These are phyloP conservation scores for Erythrophleum ivorense DNA, from an alignment of 331 rosid species.

Conservation along the genomic window DNA sequence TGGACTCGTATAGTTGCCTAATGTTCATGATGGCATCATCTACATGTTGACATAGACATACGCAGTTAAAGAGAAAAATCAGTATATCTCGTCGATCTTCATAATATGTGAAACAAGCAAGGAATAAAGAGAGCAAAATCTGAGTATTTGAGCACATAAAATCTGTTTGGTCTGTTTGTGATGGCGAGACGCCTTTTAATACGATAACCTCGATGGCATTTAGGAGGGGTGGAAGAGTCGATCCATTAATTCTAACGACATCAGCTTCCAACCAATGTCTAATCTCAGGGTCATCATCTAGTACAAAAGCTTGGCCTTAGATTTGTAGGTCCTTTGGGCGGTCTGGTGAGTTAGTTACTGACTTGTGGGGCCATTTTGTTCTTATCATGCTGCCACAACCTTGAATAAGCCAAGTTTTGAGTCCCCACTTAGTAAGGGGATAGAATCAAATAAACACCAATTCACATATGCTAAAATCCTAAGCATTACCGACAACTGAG, in stretches of 20 bases:
- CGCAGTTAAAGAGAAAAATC: too few relatives aligned
- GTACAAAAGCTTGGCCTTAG: too few relatives aligned
- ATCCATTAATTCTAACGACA: slow-evolving; percentile 35
- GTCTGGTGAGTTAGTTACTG: not conserved
- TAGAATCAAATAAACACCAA: not conserved
- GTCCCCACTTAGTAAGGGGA: too few relatives aligned
- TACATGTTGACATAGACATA: not conserved
- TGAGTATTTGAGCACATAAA: slow-evolving; percentile 18
- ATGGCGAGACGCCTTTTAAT: not conserved
- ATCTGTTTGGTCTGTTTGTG: slow-evolving; percentile 42
- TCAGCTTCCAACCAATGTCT: slow-evolving; percentile 15
- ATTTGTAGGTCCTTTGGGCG: too few relatives aligned
- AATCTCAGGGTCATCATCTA: too few relatives aligned
- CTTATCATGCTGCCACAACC: not conserved
- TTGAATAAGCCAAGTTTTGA: not conserved
- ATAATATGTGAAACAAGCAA: too few relatives aligned
- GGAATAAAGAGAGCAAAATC: too few relatives aligned
- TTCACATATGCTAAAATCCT: slow-evolving; percentile 31
- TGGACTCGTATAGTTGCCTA: slow-evolving; percentile 29
- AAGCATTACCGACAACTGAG: slow-evolving; percentile 43
- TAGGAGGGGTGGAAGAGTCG: slow-evolving; percentile 59
- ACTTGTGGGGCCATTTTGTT: not conserved
- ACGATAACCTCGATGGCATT: slow-evolving; percentile 48
- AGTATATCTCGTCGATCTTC: too few relatives aligned
- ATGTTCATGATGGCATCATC: slow-evolving; percentile 38